Evolutionary conservation across 2,329 filamentous ascomycete species (phyloP), one percentile per base, ranked within the genome.

Genomic region (Clarireedia paspali): DNA sequence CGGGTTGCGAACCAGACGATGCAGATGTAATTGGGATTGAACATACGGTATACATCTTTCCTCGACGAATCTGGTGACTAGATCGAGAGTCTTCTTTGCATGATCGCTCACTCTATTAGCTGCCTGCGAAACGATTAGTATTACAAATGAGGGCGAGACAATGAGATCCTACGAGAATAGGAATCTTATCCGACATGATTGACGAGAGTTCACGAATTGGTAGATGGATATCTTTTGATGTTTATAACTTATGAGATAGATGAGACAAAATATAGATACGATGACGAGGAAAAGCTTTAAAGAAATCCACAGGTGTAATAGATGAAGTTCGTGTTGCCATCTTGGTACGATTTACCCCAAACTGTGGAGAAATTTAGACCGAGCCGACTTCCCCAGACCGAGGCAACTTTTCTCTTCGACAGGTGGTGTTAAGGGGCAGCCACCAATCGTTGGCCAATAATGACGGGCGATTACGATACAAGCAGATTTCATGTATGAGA

Each of bases 31-130:
- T 44, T 57, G 17, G 7, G 20, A 42, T 2, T n/a, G 30, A 30
- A 66, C 81, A 74, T 71, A 85, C 82, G 87, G 88, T 63, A 91
- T 86, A 71, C 88, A 99, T 78, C 96, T 91, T 73, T 96, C 91
- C 70, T 97, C 89, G 65, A 99, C 94, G 67, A 99, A 99, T 73
- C 91, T 90, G 77, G 92, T 89, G 64, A 99, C 89, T 62, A 90
- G 70, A 68, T 96, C 91, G 63, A 96, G 77, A 30, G 87, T 89
- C 78, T 88, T 84, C 75, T 87, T 89, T 52, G 91, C 91, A 67
- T 83, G 79, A 58, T 95, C 90, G 74, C 89, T 95, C 63, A 96
- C 89, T 71, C 79, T 64, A 50, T 63, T 61, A 30, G 53, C 60
- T 17, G 67, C 67, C 68, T 69, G 36, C 12, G n/a, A 36, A 6